These are phyloP conservation scores for Bruguiera hainesii DNA, from an alignment of 441 rosid species.

Conservation along the genomic window DNA sequence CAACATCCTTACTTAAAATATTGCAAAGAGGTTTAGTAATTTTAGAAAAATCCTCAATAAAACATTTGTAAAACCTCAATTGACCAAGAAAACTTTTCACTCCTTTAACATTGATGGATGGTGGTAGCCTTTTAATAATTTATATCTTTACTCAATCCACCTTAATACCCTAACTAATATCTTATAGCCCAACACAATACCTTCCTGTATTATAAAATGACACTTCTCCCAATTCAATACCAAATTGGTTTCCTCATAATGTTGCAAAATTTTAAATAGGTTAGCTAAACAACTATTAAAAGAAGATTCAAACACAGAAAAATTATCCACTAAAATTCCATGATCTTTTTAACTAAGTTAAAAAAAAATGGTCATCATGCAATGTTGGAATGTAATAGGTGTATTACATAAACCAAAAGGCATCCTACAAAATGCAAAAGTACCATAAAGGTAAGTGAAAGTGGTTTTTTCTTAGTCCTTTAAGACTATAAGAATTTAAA, in stretches of 20 bases:
- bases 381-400: too few relatives aligned
- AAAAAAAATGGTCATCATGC: too few relatives aligned
- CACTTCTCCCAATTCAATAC: too few relatives aligned
- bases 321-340: not conserved
- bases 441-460: not conserved
- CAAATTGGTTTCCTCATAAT: too few relatives aligned
- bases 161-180: not conserved
- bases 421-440: too few relatives aligned
- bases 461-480: not conserved
- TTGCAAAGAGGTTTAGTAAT: not conserved
- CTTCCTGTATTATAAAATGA: too few relatives aligned
- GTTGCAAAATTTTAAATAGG: too few relatives aligned
- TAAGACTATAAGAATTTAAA: not conserved
- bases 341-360: too few relatives aligned
- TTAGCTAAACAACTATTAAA: too few relatives aligned
- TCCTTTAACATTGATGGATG: not conserved
- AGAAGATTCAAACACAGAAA: not conserved
- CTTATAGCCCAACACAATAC: not conserved
- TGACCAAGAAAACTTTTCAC: too few relatives aligned
- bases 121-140: slow-evolving; percentile 1
- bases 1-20: not conserved
- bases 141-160: not conserved
- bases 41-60: not conserved
- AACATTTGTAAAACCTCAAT: too few relatives aligned
- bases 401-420: too few relatives aligned